A percentile compares a stretch with the other conserved stretches of the same genome.
Conservation (phyloP, 176 grass and related monocot species). For the Calamus simplicifolius region DNA sequence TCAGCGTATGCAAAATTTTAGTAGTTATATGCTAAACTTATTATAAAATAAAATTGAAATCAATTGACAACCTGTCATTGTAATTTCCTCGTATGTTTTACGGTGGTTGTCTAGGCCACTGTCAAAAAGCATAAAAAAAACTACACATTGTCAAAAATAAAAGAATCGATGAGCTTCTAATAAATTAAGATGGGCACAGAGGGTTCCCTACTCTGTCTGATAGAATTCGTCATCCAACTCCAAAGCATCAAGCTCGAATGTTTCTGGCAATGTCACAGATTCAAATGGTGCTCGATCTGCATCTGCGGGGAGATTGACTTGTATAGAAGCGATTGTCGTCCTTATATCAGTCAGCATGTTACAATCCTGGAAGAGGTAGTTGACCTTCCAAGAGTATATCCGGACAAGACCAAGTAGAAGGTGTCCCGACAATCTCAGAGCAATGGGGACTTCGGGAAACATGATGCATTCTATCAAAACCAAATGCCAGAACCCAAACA, state of each 20-base stretch:
- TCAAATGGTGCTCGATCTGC: conserved; percentile 47
- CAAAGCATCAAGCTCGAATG: conserved; percentile 58
- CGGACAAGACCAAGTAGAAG: conserved; percentile 84
- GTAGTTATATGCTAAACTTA: neutral
- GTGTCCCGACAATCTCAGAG: conserved; percentile 83
- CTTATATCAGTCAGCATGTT: conserved; percentile 67
- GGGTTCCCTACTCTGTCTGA: conserved; percentile 43
- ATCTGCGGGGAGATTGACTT: conserved; percentile 52
- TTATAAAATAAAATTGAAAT: neutral
- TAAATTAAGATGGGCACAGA: no score
- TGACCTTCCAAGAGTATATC: conserved; percentile 94
- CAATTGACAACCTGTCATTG: conserved; percentile 39
- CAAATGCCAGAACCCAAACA: no score
- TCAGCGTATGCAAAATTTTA: neutral
- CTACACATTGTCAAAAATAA: no score
- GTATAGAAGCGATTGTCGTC: conserved; percentile 35
- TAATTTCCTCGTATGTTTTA: conserved; percentile 65
- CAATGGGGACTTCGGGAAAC: conserved; percentile 74
- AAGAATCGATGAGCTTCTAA: no score
- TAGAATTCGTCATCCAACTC: conserved; percentile 51
- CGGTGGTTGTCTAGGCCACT: conserved; percentile 55
- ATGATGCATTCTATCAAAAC: conserved; percentile 54
- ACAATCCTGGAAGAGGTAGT: conserved; percentile 70
- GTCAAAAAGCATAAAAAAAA: conserved; percentile 15
- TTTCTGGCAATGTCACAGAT: conserved; percentile 63